phyloP scores from a whole-genome alignment of 1,284 basidiomycete genomes.

The Fomitopsis palustris region DNA sequence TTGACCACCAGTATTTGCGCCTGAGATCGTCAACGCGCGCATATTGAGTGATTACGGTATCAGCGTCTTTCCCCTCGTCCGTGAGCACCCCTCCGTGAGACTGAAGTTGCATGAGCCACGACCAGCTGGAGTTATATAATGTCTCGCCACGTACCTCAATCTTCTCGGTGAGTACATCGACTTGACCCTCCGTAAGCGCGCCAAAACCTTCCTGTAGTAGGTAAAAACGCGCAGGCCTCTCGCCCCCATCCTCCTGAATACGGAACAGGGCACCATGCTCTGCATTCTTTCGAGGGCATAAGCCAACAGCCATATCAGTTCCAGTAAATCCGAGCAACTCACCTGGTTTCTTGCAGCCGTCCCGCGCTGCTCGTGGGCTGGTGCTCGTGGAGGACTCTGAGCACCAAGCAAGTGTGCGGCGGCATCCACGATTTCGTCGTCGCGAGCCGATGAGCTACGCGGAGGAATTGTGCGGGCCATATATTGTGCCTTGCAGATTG shows the following conservation, averaged over 20 bases:
- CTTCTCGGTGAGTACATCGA: not conserved
- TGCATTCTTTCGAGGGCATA: not conserved
- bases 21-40: slow-evolving; percentile 9
- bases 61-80: slow-evolving; percentile 4
- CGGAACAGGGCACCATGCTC: not conserved
- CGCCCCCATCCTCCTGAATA: not conserved
- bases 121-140: not conserved
- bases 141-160: not conserved
- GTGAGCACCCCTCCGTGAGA: slow-evolving; percentile 15
- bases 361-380: not conserved
- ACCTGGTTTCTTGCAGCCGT: not conserved
- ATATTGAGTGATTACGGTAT: slow-evolving; percentile 18
- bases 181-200: slow-evolving; percentile 1
- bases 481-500: too few species aligned
- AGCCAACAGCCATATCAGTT: not conserved
- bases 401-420: too few species aligned
- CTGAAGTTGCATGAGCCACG: slow-evolving; percentile 6
- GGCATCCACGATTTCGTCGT: too few species aligned
- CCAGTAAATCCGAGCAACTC: not conserved
- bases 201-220: not conserved
- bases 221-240: slow-evolving; percentile 2
- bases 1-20: slow-evolving; percentile 7
- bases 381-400: too few species aligned
- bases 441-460: too few species aligned
- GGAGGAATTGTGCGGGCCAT: too few species aligned